Evolutionary conservation across 2,329 filamentous ascomycete genomes (phyloP).

Genomic region (Colletotrichum cuscutae): DNA sequence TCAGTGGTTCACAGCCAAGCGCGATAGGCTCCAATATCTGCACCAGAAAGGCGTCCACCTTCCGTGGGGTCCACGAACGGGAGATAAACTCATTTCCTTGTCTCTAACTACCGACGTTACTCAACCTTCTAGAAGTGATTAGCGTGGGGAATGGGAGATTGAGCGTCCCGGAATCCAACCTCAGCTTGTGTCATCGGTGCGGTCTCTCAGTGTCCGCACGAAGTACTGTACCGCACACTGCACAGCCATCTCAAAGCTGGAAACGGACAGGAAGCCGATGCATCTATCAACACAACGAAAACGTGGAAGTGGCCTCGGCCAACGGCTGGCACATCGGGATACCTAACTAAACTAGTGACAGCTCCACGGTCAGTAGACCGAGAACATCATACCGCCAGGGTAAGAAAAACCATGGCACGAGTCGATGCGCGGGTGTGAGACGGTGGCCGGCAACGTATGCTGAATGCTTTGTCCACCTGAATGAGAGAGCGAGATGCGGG

Average conservation of each 20-base stretch:
- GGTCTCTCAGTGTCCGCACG: not conserved
- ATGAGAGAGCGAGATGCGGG: not conserved
- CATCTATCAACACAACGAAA: slow-evolving; percentile 14
- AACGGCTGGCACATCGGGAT: slow-evolving; percentile 14
- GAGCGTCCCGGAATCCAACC: slow-evolving; percentile 21
- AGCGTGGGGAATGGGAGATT: slow-evolving; percentile 36
- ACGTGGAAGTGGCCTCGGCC: slow-evolving; percentile 1
- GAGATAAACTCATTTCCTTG: slow-evolving; percentile 36
- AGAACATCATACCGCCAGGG: not conserved
- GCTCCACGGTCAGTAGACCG: slow-evolving; percentile 24
- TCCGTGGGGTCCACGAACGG: slow-evolving; percentile 21
- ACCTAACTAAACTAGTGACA: slow-evolving; percentile 7
- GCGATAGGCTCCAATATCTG: slow-evolving; percentile 25
- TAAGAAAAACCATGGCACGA: not conserved
- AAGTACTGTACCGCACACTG: slow-evolving; percentile 6
- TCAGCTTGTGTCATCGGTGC: slow-evolving; percentile 5
- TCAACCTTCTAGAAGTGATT: slow-evolving; percentile 36
- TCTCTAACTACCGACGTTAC: slow-evolving; percentile 30
- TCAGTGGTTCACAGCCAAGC: slow-evolving; percentile 28
- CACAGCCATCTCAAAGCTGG: not conserved
- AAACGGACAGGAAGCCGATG: slow-evolving; percentile 16
- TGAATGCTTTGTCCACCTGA: slow-evolving; percentile 19
- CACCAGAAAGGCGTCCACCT: slow-evolving; percentile 14
- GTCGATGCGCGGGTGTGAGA: slow-evolving; percentile 3
- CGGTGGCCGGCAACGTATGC: slow-evolving; percentile 19